phyloP scores from a whole-genome alignment of 768 basidiomycete genomes.

The Pholiota microspora region DNA sequence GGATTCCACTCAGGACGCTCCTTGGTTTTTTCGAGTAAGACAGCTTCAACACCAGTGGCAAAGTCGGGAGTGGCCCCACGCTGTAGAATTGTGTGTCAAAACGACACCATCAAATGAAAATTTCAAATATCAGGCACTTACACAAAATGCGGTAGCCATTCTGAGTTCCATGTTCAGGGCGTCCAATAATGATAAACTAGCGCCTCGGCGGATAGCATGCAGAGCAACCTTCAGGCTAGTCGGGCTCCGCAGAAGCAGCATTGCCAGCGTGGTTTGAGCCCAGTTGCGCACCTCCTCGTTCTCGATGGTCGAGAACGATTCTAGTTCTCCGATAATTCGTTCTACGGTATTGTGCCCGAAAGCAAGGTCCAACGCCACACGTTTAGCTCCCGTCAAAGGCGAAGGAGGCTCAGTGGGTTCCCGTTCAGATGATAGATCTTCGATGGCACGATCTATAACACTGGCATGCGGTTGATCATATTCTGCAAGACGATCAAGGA shows the following conservation, averaged over 20 bases:
- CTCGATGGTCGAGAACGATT: slow-evolving; percentile 33
- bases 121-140: slow-evolving; percentile 41
- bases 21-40: slow-evolving; percentile 46
- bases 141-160: slow-evolving; percentile 88
- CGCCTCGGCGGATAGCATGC: slow-evolving; percentile 72
- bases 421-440: slow-evolving; percentile 72
- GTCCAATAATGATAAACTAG: slow-evolving; percentile 55
- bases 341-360: slow-evolving; percentile 75
- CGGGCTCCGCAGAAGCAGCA: slow-evolving; percentile 74
- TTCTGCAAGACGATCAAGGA: slow-evolving; percentile 65
- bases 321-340: slow-evolving; percentile 61
- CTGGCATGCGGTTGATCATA: slow-evolving; percentile 43
- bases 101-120: slow-evolving; percentile 16
- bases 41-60: slow-evolving; percentile 70
- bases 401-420: slow-evolving; percentile 52
- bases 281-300: slow-evolving; percentile 57
- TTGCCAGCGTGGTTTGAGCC: slow-evolving; percentile 68
- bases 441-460: slow-evolving; percentile 54
- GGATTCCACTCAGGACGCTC: slow-evolving; percentile 73
- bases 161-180: slow-evolving; percentile 82
- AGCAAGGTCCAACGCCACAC: slow-evolving; percentile 77
- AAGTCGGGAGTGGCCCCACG: slow-evolving; percentile 83
- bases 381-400: slow-evolving; percentile 56
- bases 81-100: slow-evolving; percentile 39
- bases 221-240: slow-evolving; percentile 93